Evolutionary conservation across 2,329 filamentous ascomycete genomes (phyloP), one percentile per base, ranked within the genome.

Genomic region (Fusarium lateritium): DNA sequence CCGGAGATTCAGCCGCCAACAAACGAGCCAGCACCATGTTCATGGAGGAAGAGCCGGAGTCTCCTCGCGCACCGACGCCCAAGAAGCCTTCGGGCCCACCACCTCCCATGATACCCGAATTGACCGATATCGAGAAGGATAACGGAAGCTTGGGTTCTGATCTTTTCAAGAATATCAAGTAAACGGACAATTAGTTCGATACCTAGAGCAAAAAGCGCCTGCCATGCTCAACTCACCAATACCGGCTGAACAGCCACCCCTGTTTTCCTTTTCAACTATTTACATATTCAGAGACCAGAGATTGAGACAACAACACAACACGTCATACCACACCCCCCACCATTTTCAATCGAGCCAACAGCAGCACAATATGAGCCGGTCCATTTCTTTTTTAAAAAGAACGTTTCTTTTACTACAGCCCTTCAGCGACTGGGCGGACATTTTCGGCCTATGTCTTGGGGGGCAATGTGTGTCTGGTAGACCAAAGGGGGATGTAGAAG

Each of bases 81-180:
- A 72, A 75, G 73, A 83, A 82, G 65, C 76, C 80, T 7, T 67
- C 76, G 36, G 84, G 84, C 13, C 86, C 87, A 10, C 87, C 87
- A 57, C 86, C 87, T 38, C 87, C 87, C 24, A 88, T 85, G 85
- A 89, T 89, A 51, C 87, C 87, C 21, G 87, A 89, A 74, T 79
- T 89, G 50, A 81, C 78, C 71, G 82, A 84, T 49, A 79, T 88
- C 56, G 82, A 87, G 71, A 82, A 84, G 57, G 81, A 86, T 42
- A 80, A 82, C 8, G 81, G 79, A 43, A 79, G 79, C 56, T 78
- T 86, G 33, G 85, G 85, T 51, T 77, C 79, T 61, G 86, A 89
- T 65, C 78, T 89, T 34, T 89, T 89, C 77, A 88, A 88, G 74
- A 82, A 85, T 66, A 89, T 89, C 76, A 87, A 87, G 74, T 88